A percentile compares a stretch with the other conserved stretches of the same genome.
phyloP scores from a whole-genome alignment of 495 filamentous ascomycete genomes.

The Pyrenula massariospora region DNA sequence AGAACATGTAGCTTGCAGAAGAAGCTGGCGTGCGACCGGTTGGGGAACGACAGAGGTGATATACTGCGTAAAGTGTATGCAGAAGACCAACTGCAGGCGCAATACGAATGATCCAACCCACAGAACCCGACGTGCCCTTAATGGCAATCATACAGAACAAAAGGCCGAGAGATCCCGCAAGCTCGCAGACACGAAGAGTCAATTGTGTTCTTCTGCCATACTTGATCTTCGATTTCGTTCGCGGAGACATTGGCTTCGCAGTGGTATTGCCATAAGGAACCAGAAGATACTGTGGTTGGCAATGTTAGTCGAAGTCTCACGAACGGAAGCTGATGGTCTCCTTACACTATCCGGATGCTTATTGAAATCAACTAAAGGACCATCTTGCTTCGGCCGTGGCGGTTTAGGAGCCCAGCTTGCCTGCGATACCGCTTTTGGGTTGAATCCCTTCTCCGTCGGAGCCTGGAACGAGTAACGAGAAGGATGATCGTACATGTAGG shows the following conservation, averaged over 20 bases:
- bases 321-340: too few relatives aligned
- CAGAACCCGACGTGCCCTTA: constrained; percentile 42
- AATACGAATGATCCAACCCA: constrained; percentile 66
- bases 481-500: constrained; percentile 63
- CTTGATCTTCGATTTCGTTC: constrained; percentile 58
- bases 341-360: constrained; percentile 69
- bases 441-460: constrained; percentile 49
- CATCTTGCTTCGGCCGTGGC: constrained; percentile 51
- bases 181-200: constrained; percentile 45
- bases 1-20: constrained; percentile 75
- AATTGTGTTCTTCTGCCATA: constrained; percentile 54
- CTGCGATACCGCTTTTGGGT: constrained; percentile 71
- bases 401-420: constrained; percentile 49
- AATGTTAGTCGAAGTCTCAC: constrained; percentile 7
- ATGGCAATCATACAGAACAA: constrained; percentile 65
- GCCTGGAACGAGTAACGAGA: constrained; percentile 35
- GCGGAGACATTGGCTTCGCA: constrained; percentile 55
- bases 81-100: constrained; percentile 60
- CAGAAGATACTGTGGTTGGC: constrained; percentile 26
- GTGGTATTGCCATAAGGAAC: constrained; percentile 37
- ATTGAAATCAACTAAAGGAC: constrained; percentile 67
- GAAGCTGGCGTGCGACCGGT: constrained; percentile 59
- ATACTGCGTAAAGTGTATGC: constrained; percentile 62
- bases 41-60: constrained; percentile 58
- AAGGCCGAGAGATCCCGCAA: constrained; percentile 58